These are phyloP conservation scores for Diplogelasinospora grovesii DNA, from an alignment of 495 filamentous ascomycete genomes.

Conservation along the genomic window DNA sequence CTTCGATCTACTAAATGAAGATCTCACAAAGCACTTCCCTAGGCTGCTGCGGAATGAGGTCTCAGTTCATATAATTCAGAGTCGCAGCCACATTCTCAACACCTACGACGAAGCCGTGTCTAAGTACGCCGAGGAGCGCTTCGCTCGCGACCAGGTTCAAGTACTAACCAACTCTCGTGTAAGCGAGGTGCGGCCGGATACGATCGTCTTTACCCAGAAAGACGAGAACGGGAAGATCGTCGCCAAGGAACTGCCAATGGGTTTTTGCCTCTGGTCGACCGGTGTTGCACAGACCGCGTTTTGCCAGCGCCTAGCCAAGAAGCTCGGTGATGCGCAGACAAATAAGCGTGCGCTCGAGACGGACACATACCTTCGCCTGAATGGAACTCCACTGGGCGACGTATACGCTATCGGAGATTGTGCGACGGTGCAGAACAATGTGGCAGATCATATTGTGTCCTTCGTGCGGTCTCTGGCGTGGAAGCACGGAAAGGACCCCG, in stretches of 20 bases:
- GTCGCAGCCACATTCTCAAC: conserved; percentile 88
- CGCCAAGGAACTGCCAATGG: conserved; percentile 90
- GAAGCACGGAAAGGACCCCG: conserved; percentile 84
- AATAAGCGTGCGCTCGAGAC: conserved; percentile 94
- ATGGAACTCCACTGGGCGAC: conserved; percentile 86
- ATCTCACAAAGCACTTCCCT: conserved; percentile 76
- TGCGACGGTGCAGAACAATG: conserved; percentile 91
- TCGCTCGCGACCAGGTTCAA: conserved; percentile 83
- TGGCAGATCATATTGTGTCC: conserved; percentile 75
- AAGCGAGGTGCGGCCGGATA: conserved; percentile 75
- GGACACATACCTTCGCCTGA: conserved; percentile 86
- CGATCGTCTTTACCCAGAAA: conserved; percentile 82
- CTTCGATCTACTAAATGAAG: conserved; percentile 94
- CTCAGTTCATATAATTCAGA: conserved; percentile 95
- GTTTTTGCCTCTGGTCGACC: conserved; percentile 97
- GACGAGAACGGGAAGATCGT: conserved; percentile 62
- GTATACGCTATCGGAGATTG: conserved; percentile 99
- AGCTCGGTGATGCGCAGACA: conserved; percentile 66
- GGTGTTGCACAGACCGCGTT: conserved; percentile 86
- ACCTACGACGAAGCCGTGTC: conserved; percentile 96
- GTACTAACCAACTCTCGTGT: conserved; percentile 89
- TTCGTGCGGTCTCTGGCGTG: conserved; percentile 88
- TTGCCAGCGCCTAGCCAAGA: conserved; percentile 61
- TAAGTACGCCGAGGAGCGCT: conserved; percentile 83
- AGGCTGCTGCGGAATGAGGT: conserved; percentile 90